Evolutionary conservation across 345 rosid genomes (phyloP).

Genomic region (Heritiera littoralis): DNA sequence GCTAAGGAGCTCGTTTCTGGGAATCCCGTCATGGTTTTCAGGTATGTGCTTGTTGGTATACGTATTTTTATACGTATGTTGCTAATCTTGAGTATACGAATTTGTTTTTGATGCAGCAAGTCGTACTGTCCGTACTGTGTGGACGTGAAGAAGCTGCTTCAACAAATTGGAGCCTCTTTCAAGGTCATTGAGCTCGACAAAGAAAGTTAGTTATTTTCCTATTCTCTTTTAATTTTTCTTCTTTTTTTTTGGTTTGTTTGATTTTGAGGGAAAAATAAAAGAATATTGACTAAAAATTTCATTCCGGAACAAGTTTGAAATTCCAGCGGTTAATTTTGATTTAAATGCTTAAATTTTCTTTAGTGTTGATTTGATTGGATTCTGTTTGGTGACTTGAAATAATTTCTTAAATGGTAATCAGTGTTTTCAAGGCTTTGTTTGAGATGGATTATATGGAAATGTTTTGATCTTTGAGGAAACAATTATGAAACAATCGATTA

Average conservation of each 20-base stretch:
- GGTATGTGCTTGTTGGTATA: not conserved
- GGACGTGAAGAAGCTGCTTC: conserved; percentile 40
- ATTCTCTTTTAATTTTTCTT: not conserved
- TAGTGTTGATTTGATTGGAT: not conserved
- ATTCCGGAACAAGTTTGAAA: not conserved
- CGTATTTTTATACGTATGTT: not conserved
- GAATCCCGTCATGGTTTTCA: conserved; percentile 15
- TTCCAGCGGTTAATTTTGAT: not conserved
- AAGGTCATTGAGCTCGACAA: conserved; percentile 36
- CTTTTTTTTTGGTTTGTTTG: not conserved
- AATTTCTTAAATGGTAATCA: not conserved
- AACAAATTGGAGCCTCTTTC: conserved; percentile 33
- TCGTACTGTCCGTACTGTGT: conserved; percentile 64
- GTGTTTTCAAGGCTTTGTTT: not conserved
- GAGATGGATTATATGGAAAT: not conserved
- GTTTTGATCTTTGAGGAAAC: not conserved
- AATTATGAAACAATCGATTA: not conserved
- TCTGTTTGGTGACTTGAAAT: not conserved
- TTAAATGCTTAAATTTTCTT: not conserved
- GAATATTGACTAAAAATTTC: not conserved
- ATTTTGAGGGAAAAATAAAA: not conserved
- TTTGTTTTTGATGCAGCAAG: conserved; percentile 1
- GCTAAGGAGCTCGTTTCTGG: not conserved
- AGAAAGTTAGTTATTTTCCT: conserved; percentile 28
- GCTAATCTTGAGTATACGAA: not conserved